Conservation (phyloP, 1,284 basidiomycete genomes). For the Cutaneotrichosporon arboriforme region DNA sequence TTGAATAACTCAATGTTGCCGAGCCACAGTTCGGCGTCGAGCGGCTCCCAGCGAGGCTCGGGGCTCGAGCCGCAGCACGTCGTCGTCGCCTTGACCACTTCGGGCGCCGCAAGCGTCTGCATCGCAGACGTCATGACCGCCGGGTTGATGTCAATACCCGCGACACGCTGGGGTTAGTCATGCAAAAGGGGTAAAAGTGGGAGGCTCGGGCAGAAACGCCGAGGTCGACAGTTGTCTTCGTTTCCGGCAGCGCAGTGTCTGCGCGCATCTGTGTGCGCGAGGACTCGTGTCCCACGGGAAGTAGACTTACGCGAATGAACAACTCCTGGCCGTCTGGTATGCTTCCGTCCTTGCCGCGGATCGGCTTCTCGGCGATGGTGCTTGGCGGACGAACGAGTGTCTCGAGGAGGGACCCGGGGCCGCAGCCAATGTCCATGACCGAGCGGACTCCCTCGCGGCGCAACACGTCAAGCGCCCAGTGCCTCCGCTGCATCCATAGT, state of each 20-base stretch:
- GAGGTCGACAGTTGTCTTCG: not conserved
- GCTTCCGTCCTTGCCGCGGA: constrained; percentile 16
- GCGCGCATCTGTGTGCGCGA: no score
- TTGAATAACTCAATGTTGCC: constrained; percentile 76
- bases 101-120: constrained; percentile 28
- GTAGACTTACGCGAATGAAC: constrained; percentile 37
- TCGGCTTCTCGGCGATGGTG: constrained; percentile 39
- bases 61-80: not conserved
- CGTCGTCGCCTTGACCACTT: not conserved
- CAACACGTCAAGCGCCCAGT: constrained; percentile 45
- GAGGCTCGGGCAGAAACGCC: not conserved
- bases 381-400: constrained; percentile 40
- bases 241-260: no score
- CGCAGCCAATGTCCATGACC: constrained; percentile 48
- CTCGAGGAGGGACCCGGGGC: constrained; percentile 42
- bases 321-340: constrained; percentile 24
- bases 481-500: constrained; percentile 45
- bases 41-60: constrained; percentile 62
- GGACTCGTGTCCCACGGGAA: no score
- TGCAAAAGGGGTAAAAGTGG: not conserved
- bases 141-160: constrained; percentile 41
- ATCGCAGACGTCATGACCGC: constrained; percentile 39
- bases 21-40: constrained; percentile 70
- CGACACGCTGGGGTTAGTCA: constrained; percentile 34
- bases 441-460: constrained; percentile 37